These are phyloP conservation scores for Kwoniella sp. DNA, from an alignment of 768 basidiomycete species.

Conservation along the genomic window DNA sequence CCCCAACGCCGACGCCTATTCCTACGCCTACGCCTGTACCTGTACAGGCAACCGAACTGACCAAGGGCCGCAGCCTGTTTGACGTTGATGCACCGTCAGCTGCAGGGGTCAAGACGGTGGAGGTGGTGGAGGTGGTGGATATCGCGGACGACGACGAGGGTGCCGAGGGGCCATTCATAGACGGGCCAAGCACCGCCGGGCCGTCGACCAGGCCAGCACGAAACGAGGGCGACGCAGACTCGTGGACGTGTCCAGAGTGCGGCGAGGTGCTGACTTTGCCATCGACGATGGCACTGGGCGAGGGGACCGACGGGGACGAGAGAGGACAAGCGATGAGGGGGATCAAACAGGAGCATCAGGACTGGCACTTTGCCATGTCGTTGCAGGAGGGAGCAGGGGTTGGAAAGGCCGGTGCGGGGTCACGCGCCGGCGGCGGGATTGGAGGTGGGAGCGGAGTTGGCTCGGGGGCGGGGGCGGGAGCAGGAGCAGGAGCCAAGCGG, in stretches of 20 bases:
- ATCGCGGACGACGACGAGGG: background rate
- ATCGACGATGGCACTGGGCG: background rate
- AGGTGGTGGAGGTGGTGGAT: background rate
- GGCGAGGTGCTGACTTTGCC: slow-evolving; percentile 19
- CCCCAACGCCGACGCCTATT: too few relatives aligned
- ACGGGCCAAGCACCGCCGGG: background rate
- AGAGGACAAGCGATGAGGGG: slow-evolving; percentile 16
- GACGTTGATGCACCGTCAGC: too few relatives aligned
- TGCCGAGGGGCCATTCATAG: background rate
- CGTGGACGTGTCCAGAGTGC: slow-evolving; percentile 46
- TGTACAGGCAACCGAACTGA: too few relatives aligned
- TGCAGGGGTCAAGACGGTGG: slow-evolving; percentile 54
- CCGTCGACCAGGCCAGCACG: background rate
- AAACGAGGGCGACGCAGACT: slow-evolving; percentile 39
- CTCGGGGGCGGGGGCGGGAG: slow-evolving; percentile 30
- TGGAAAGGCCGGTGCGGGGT: background rate
- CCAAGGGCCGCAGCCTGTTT: too few relatives aligned
- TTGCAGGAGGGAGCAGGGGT: slow-evolving; percentile 55
- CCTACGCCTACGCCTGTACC: too few relatives aligned
- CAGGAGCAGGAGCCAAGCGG: slow-evolving; percentile 39
- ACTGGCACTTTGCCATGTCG: slow-evolving; percentile 83
- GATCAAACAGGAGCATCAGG: slow-evolving; percentile 66
- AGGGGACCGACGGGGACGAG: background rate
- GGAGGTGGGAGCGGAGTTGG: slow-evolving; percentile 1
- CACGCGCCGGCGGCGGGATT: background rate